A percentile compares a stretch with the other conserved stretches of the same genome.
Evolutionary conservation across 805 yeast species (phyloP).

Genomic region (Candida takata): DNA sequence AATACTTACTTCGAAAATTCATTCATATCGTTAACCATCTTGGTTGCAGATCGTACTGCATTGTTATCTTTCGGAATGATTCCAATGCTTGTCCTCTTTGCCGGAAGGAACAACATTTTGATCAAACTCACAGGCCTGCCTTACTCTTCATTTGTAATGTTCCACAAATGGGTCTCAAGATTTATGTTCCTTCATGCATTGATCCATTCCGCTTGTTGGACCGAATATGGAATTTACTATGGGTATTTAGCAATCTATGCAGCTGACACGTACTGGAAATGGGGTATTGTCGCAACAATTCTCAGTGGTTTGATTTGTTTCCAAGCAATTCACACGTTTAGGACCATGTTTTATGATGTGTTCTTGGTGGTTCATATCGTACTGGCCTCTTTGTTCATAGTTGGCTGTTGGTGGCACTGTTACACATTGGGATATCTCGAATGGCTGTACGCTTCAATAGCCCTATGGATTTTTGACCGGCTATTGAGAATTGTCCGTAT

Average conservation of each 20-base stretch:
- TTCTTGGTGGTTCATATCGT: constrained; percentile 54
- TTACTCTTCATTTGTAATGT: constrained; percentile 51
- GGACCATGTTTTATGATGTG: constrained; percentile 51
- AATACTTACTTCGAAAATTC: neutral
- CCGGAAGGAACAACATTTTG: constrained; percentile 66
- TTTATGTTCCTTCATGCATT: constrained; percentile 24
- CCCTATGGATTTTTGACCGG: constrained; percentile 33
- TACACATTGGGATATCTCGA: constrained; percentile 44
- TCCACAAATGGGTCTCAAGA: constrained; percentile 61
- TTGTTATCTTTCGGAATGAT: constrained; percentile 28
- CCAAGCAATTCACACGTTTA: constrained; percentile 43
- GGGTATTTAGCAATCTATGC: constrained; percentile 8
- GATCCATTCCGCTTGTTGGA: constrained; percentile 18
- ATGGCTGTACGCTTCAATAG: constrained; percentile 36
- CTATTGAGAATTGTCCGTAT: constrained; percentile 36
- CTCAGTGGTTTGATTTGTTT: constrained; percentile 36
- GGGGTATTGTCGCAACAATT: constrained; percentile 42
- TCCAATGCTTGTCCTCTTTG: constrained; percentile 54
- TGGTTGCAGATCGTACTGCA: constrained; percentile 21
- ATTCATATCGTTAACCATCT: neutral
- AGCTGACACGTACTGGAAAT: constrained; percentile 11
- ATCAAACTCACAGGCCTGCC: constrained; percentile 56
- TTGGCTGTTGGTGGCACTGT: constrained; percentile 55
- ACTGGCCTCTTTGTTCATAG: constrained; percentile 45
- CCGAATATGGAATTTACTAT: constrained; percentile 3